Conservation (phyloP, 2,329 filamentous ascomycete species). For the Fusarium sp. region DNA sequence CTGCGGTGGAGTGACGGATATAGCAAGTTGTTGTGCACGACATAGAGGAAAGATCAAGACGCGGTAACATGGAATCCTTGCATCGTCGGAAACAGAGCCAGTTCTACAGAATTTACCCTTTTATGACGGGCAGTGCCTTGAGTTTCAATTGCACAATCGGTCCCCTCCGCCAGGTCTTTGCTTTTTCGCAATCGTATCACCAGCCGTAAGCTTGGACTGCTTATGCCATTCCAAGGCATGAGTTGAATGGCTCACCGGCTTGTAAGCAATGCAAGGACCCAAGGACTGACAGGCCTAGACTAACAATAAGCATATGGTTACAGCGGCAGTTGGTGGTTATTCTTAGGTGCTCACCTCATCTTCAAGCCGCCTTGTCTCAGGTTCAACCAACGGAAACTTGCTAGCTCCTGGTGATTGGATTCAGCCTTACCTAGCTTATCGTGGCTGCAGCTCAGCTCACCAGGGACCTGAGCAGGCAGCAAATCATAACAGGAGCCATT, state of each 20-base stretch:
- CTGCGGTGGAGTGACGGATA: constrained; percentile 76
- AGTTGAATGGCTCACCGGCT: too few species aligned
- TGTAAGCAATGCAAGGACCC: too few species aligned
- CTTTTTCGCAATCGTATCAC: too few species aligned
- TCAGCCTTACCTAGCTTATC: constrained; percentile 13
- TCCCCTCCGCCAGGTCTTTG: too few species aligned
- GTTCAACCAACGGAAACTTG: constrained; percentile 8
- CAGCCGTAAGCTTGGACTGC: too few species aligned
- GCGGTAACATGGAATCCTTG: background rate
- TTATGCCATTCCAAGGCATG: too few species aligned
- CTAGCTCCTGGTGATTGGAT: constrained; percentile 3
- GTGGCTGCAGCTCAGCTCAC: constrained; percentile 2
- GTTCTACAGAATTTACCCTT: too few species aligned
- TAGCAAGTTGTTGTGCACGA: constrained; percentile 39
- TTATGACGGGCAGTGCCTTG: too few species aligned
- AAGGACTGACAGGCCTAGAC: too few species aligned
- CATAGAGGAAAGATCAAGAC: constrained; percentile 6
- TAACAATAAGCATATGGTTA: too few species aligned
- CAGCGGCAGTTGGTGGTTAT: constrained; percentile 13
- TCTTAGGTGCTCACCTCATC: constrained; percentile 24
- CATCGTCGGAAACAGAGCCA: too few species aligned
- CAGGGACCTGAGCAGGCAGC: constrained; percentile 4
- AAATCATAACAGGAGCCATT: background rate
- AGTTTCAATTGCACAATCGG: too few species aligned
- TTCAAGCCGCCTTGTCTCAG: constrained; percentile 6